Conservation (phyloP, 441 rosid species). For the Biscutella auriculata region DNA sequence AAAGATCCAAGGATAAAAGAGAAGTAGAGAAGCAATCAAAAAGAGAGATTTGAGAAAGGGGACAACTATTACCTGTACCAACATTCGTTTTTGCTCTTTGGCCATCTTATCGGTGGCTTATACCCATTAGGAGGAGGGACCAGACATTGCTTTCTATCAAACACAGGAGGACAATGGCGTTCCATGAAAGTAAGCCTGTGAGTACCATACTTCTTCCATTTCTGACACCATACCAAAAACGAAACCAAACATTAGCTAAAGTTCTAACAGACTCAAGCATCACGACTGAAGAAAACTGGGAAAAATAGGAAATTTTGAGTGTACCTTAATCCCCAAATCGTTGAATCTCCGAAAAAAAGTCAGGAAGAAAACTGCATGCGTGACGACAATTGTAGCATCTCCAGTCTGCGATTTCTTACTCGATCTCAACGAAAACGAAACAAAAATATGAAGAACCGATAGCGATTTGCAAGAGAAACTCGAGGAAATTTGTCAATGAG, state of each 20-base stretch:
- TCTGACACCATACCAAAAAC: slow-evolving; percentile 39
- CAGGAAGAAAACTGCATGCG: too few relatives aligned
- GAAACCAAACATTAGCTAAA: background rate
- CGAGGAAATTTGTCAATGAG: too few relatives aligned
- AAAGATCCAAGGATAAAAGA: background rate
- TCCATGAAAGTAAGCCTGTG: slow-evolving; percentile 88
- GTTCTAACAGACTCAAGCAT: background rate
- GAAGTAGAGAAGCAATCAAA: background rate
- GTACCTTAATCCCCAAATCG: too few relatives aligned
- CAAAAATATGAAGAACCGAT: too few relatives aligned
- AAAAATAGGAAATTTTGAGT: too few relatives aligned
- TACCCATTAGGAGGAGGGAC: slow-evolving; percentile 94
- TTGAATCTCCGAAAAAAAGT: too few relatives aligned
- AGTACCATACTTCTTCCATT: slow-evolving; percentile 78
- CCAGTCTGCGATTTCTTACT: too few relatives aligned
- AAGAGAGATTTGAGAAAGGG: background rate
- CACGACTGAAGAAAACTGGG: too few relatives aligned
- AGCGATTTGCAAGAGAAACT: too few relatives aligned
- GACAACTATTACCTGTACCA: slow-evolving; percentile 75
- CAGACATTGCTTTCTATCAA: slow-evolving; percentile 81
- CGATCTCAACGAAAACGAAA: too few relatives aligned
- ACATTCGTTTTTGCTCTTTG: slow-evolving; percentile 78
- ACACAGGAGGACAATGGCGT: slow-evolving; percentile 84
- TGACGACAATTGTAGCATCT: too few relatives aligned
- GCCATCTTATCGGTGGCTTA: slow-evolving; percentile 88